Conservation (phyloP, 1,139 yeast species). For the Debaryomyces subglobosus region DNA sequence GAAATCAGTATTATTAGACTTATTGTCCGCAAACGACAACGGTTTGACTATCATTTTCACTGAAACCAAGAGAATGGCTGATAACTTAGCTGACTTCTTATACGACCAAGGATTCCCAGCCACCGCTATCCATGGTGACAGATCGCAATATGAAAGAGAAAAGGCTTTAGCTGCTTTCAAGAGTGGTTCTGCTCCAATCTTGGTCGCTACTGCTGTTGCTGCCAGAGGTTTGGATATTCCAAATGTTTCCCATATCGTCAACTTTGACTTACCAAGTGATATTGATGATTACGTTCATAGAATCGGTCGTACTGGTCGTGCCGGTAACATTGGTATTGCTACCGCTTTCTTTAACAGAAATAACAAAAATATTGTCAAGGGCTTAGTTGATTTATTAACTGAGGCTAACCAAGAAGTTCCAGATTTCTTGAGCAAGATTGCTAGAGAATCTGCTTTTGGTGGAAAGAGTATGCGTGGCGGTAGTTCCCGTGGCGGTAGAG, state of each 20-base stretch:
- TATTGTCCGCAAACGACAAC: slow-evolving; percentile 74
- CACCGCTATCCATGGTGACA: slow-evolving; percentile 98
- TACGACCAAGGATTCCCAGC: slow-evolving; percentile 92
- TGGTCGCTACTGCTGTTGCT: slow-evolving; percentile 98
- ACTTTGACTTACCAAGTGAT: slow-evolving; percentile 95
- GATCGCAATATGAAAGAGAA: slow-evolving; percentile 97
- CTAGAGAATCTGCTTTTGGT: slow-evolving; percentile 76
- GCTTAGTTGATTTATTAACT: slow-evolving; percentile 78
- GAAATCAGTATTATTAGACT: slow-evolving; percentile 87
- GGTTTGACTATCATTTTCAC: slow-evolving; percentile 94
- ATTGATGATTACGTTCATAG: slow-evolving; percentile 98
- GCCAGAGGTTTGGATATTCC: slow-evolving; percentile 99
- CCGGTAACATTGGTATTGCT: slow-evolving; percentile 98
- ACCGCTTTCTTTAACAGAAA: slow-evolving; percentile 98
- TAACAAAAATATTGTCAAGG: slow-evolving; percentile 88
- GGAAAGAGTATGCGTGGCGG: slow-evolving; percentile 47
- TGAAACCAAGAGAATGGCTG: slow-evolving; percentile 99
- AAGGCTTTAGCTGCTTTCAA: slow-evolving; percentile 91
- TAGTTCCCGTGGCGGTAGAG: slow-evolving; percentile 50
- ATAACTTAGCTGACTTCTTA: slow-evolving; percentile 88
- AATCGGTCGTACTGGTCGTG: slow-evolving; percentile 99
- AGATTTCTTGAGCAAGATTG: slow-evolving; percentile 74
- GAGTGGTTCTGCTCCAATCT: slow-evolving; percentile 82
- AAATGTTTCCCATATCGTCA: slow-evolving; percentile 95
- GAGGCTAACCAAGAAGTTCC: slow-evolving; percentile 99